Evolutionary conservation across 106 monocot genomes (phyloP), one percentile per base, ranked within the genome.

Genomic region (Allium sativum): DNA sequence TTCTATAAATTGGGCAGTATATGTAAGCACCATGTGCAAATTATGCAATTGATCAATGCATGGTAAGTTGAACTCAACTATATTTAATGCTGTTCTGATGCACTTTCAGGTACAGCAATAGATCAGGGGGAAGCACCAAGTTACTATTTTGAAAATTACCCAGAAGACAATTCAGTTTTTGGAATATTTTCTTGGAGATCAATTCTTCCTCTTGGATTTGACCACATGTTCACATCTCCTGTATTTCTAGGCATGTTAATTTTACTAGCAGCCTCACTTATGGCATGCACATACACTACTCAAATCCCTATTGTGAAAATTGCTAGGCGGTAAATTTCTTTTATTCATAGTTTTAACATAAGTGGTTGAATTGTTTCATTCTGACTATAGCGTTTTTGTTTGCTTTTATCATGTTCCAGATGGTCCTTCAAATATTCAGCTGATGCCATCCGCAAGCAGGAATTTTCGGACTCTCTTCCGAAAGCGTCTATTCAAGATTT

Each of bases 201-300:
- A 87, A 64, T 98, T 56, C 78, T 98, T 52, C 61, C 63, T 10
- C 87, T 86, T 64, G 91, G 96, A 18, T 98, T 98, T 52, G 96
- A 98, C 63, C 96, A 98, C 69, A 98, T 98, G 91, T 91, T 83
- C 71, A 68, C 84, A 18, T 98, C 96, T 21, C 96, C 96, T 10
- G 76, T 98, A 11, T 98, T 98, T 64, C 66, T 98, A 10, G 87
- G 84, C 55, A 81, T 98, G 82, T 56, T 91, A 58, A 65, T 78
- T 21, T 84, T 98, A 19, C 87, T 98, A 15, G 96, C 87, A 13
- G 73, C 84, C n/a, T 98, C 96, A 0, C 84, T 98, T 9, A 91
- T 98, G 96, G 87, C 96, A 12, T 98, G 96, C 67, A 98, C 91
- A 68, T 91, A 88, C 69, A 98, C 96, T 6, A 98, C 91, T 14